Base-by-base conservation (phyloP, 1,284 basidiomycete species). In the Thelephora terrestris region DNA sequence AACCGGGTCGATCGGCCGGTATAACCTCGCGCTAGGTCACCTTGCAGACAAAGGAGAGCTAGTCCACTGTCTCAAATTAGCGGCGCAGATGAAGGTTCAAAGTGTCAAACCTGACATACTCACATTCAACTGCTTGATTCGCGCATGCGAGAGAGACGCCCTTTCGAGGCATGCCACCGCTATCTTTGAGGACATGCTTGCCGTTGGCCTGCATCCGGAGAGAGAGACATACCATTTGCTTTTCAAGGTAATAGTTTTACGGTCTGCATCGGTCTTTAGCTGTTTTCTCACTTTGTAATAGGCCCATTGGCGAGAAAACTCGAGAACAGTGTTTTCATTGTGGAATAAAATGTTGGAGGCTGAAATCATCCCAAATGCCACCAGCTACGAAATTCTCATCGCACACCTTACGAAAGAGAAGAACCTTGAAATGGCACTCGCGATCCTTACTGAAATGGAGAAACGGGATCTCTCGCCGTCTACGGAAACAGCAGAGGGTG, bases 121-220 rank as follows among this genome's bases (percentile, higher is more conserved):
- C 23, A 74, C 76, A 1, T 89, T 88, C 61, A 72, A 77, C 50
- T 59, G 63, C 2, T 62, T 87, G 1, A 63, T 88, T 21, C 59
- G 64, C 5, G 68, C 73, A 24, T 69, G 78, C 45, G 69, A 73
- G 0, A 53, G 61, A 14, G 61, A 69, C 25, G 65, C 62, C 2
- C 56, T 70, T 16, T 65, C 67, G 56, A 50, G 68, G 20, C 78
- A 85, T 48, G 78, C 80, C 4, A 76, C 78, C 67, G 86, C 85
- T 6, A 74, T 87, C 23, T 68, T 87, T 43, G 78, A 84, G 25
- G 88, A 91, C 55, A 88, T 90, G 75, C 48, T 70, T 20, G 65
- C 73, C 14, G 58, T 76, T 45, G 78, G 75, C 1, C 57, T 91
- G 24, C 53, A 60, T 18, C 85, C 80, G 1, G 72, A 81, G 51